Base-by-base conservation (phyloP, 768 basidiomycete species). In the Termitomyces sp. region DNA sequence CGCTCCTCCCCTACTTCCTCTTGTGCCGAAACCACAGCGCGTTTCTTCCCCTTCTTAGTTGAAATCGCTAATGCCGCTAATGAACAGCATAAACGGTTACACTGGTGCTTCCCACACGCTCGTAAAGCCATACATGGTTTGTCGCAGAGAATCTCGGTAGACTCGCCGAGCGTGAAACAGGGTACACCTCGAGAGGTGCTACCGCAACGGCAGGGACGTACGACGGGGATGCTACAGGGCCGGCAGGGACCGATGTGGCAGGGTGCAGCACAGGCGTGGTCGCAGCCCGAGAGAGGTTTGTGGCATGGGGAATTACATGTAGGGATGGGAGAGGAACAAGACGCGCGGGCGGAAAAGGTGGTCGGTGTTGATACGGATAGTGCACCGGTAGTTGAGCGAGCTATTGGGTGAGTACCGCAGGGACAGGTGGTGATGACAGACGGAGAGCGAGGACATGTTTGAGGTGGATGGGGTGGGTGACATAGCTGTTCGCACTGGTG, bases 181-280 rank as follows among this genome's bases (percentile, higher is more conserved):
- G 75, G 69, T 14, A 86, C 72, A 22, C 77, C 65, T 55, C 70
- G 74, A 5, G 75, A 86, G 2, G 85, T 87, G 18, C 82, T 76
- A 0, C 94, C 95, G 60, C 97, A 98, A 31, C 97, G 80, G 68
- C 97, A 99, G 3, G 90, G 88, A 6, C 88, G 77, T 4, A 85
- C 80, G 42, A 94, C 78, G 46, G 76, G 72, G 50, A 88, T 81
- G 1, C 71, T 68, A 70, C 96, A 98, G 0, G 93, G 90, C 0
- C 88, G 87, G 64, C 96, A 98, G 0, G 80, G 69, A 0, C 88
- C 92, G 18, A 72, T 73, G 67, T 98, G 96, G 65, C 97, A 98
- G 10, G 64, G 73, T 0, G 68, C 69, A 13, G 76, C 72, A 66
- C 97, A 99, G 5, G 73, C 69, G 68, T 99, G 97, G 0, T 79